Conservation (phyloP, 495 filamentous ascomycete genomes). For the Penicillium arizonense region DNA sequence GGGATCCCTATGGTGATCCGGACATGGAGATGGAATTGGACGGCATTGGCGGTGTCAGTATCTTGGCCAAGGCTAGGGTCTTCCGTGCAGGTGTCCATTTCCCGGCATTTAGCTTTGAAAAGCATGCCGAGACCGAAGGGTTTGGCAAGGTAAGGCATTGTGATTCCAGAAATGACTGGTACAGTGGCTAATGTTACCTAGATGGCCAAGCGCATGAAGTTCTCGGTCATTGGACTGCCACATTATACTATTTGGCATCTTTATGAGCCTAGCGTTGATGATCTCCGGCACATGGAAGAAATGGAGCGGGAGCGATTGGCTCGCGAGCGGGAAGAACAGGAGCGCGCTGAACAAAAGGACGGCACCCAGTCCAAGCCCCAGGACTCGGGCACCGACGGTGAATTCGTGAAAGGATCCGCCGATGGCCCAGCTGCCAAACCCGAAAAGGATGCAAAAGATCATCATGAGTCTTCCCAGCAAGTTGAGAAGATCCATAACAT, state of each 20-base stretch:
- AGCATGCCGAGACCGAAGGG: conserved; percentile 96
- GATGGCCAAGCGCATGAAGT: conserved; percentile 97
- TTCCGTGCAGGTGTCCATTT: conserved; percentile 96
- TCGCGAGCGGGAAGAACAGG: conserved; percentile 70
- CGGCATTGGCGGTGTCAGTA: conserved; percentile 95
- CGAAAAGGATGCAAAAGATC: conserved; percentile 10
- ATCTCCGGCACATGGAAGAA: conserved; percentile 96
- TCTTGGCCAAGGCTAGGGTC: conserved; percentile 91
- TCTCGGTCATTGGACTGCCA: conserved; percentile 93
- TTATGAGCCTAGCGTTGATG: conserved; percentile 96
- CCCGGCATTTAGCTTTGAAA: conserved; percentile 97
- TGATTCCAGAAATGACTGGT: background rate
- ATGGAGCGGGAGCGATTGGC: conserved; percentile 80
- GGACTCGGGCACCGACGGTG: background rate
- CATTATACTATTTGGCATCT: conserved; percentile 99
- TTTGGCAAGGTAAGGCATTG: conserved; percentile 82
- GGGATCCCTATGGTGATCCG: conserved; percentile 95
- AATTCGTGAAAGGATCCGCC: conserved; percentile 11
- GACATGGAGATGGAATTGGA: conserved; percentile 99
- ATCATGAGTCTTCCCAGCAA: background rate
- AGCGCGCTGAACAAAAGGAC: conserved; percentile 53
- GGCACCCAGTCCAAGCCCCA: conserved; percentile 6
- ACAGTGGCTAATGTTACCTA: conserved; percentile 42
- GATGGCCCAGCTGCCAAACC: conserved; percentile 16
- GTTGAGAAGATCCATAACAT: background rate